Percentiles rank a stretch among this genome's conserved stretches.
Conservation (phyloP, 805 yeast species). For the Candida adriatica region DNA sequence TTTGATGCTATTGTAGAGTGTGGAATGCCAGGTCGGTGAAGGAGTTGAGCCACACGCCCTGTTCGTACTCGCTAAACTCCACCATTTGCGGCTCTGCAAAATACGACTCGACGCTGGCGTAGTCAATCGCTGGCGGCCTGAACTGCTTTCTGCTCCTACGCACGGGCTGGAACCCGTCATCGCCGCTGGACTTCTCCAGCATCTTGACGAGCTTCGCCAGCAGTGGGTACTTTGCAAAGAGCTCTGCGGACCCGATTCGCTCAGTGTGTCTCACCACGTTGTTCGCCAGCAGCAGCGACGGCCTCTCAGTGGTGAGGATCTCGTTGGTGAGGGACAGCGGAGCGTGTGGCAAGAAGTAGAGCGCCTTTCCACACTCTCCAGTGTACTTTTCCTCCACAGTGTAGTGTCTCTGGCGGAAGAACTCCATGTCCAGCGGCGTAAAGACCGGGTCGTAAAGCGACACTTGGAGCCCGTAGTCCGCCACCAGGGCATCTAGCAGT, state of each 20-base stretch:
- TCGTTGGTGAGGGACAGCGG: slow-evolving; percentile 47
- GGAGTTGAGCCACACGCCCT: slow-evolving; percentile 42
- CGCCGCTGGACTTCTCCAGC: slow-evolving; percentile 10
- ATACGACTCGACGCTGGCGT: slow-evolving; percentile 27
- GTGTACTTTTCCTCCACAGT: slow-evolving; percentile 11
- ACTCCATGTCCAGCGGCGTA: slow-evolving; percentile 33
- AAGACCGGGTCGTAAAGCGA: slow-evolving; percentile 65
- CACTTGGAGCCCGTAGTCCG: slow-evolving; percentile 25
- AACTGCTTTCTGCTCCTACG: slow-evolving; percentile 19
- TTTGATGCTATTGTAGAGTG: too few relatives aligned
- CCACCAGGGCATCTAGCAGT: slow-evolving; percentile 36
- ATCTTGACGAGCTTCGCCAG: slow-evolving; percentile 32
- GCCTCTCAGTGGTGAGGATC: slow-evolving; percentile 28
- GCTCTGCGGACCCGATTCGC: slow-evolving; percentile 36
- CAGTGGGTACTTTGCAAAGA: slow-evolving; percentile 37
- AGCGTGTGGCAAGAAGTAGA: slow-evolving; percentile 73
- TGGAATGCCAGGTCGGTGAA: slow-evolving; percentile 49
- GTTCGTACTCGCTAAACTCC: slow-evolving; percentile 21
- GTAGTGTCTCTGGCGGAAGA: slow-evolving; percentile 25
- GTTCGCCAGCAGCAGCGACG: slow-evolving; percentile 43
- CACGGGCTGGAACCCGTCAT: slow-evolving; percentile 15
- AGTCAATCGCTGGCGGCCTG: slow-evolving; percentile 27
- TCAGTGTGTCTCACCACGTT: slow-evolving; percentile 48
- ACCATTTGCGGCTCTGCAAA: slow-evolving; percentile 23
- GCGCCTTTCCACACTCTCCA: slow-evolving; percentile 14